Percentiles rank a stretch among this genome's conserved stretches.
Evolutionary conservation across 176 grass and related monocot species (phyloP).

Genomic region (Zoysia japonica): DNA sequence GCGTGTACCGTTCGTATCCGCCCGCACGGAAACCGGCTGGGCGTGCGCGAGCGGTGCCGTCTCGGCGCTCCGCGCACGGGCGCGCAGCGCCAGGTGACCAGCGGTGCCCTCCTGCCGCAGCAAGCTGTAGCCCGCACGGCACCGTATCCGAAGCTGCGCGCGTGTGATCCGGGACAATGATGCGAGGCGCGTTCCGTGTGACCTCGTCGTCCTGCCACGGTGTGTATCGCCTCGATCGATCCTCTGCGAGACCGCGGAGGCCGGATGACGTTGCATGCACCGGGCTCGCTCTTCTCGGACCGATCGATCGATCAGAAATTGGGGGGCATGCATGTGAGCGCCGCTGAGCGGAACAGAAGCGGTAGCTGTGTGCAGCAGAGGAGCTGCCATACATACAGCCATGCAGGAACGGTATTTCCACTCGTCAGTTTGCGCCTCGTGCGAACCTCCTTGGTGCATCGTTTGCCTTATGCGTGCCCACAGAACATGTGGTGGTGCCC

Average conservation of each 20-base stretch:
- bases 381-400: neutral
- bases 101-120: neutral
- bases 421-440: neutral
- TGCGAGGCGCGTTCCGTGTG: neutral
- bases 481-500: neutral
- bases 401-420: neutral
- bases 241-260: too few relatives aligned
- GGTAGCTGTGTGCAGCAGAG: neutral
- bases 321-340: neutral
- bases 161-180: neutral
- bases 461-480: neutral
- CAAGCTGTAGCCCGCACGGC: conserved; percentile 7
- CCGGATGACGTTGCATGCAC: too few relatives aligned
- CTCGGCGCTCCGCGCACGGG: neutral
- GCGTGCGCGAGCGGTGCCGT: neutral
- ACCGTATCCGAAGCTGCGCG: neutral
- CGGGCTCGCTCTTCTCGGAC: neutral
- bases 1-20: neutral
- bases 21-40: neutral
- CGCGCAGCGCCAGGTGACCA: neutral
- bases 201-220: neutral
- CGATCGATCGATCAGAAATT: too few relatives aligned
- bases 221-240: neutral
- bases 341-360: neutral
- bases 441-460: neutral